phyloP scores from a whole-genome alignment of 2,329 filamentous ascomycete genomes.

The Exophiala sideris region DNA sequence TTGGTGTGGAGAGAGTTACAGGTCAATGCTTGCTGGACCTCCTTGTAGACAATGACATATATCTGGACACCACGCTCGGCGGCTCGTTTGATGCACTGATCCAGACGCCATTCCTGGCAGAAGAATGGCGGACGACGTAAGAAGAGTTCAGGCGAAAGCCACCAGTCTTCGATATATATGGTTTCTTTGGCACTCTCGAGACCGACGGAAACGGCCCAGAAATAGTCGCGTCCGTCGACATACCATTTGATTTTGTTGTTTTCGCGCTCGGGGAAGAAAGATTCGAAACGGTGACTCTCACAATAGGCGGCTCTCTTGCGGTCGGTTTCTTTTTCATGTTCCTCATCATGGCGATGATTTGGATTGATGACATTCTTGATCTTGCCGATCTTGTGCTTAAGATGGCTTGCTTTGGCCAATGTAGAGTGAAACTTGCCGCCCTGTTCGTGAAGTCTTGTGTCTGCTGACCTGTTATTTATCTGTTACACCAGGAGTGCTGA shows the following conservation, averaged over 20 bases:
- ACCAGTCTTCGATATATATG: conserved; percentile 97
- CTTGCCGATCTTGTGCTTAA: conserved; percentile 63
- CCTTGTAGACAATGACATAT: conserved; percentile 88
- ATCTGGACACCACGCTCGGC: conserved; percentile 94
- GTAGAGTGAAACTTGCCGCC: conserved; percentile 24
- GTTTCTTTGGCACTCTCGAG: conserved; percentile 87
- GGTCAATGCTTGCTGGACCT: conserved; percentile 75
- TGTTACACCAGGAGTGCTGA: background rate
- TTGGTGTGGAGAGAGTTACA: conserved; percentile 95
- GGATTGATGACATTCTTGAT: conserved; percentile 70
- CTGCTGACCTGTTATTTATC: conserved; percentile 26
- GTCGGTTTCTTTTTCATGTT: conserved; percentile 81
- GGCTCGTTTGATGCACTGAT: conserved; percentile 79
- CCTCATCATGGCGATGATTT: conserved; percentile 90
- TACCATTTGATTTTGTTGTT: conserved; percentile 95
- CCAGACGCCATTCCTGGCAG: conserved; percentile 82
- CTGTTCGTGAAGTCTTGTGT: conserved; percentile 34
- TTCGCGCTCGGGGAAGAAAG: conserved; percentile 82
- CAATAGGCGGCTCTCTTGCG: conserved; percentile 70
- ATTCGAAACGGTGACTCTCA: conserved; percentile 77
- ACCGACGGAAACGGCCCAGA: conserved; percentile 86
- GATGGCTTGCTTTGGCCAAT: conserved; percentile 54
- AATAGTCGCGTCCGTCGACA: conserved; percentile 91
- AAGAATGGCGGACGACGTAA: conserved; percentile 76
- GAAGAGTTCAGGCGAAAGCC: conserved; percentile 72